phyloP scores from a whole-genome alignment of 2,329 filamentous ascomycete species.

The Nemania diffusa region DNA sequence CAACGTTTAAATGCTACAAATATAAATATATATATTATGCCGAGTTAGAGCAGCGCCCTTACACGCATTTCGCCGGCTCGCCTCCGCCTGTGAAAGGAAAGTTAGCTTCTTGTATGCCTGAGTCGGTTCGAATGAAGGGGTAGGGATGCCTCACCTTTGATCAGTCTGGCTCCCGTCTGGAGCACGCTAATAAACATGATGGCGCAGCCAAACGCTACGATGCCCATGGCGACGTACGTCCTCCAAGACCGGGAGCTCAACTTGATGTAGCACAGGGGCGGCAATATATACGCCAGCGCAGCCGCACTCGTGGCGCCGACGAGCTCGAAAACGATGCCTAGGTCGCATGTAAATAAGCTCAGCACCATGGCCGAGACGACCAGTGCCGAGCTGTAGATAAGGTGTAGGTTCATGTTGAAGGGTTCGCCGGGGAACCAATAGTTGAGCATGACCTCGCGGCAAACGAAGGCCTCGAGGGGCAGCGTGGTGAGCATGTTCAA shows the following conservation, averaged over 20 bases:
- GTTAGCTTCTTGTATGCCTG: constrained; percentile 28
- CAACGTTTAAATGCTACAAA: constrained; percentile 24
- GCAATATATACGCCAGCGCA: constrained; percentile 93
- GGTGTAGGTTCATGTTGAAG: constrained; percentile 84
- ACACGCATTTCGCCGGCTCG: constrained; percentile 47
- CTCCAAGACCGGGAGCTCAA: constrained; percentile 81
- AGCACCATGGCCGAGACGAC: constrained; percentile 82
- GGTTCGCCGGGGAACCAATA: constrained; percentile 77
- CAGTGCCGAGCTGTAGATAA: constrained; percentile 85
- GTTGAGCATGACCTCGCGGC: constrained; percentile 93
- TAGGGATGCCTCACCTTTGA: constrained; percentile 54
- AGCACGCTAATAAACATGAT: constrained; percentile 86
- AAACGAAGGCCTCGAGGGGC: constrained; percentile 96
- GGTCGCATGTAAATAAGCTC: constrained; percentile 87
- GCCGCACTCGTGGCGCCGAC: constrained; percentile 96
- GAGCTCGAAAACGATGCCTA: constrained; percentile 93
- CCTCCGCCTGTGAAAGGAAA: constrained; percentile 42
- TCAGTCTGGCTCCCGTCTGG: constrained; percentile 76
- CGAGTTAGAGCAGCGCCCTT: constrained; percentile 29
- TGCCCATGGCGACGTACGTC: constrained; percentile 75
- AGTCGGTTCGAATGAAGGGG: neutral
- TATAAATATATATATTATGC: constrained; percentile 28
- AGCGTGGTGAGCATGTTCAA: constrained; percentile 99
- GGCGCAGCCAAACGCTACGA: constrained; percentile 79
- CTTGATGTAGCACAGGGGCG: constrained; percentile 95